Evolutionary conservation across 2,329 filamentous ascomycete genomes (phyloP).

Genomic region (Talaromyces amestolkiae): DNA sequence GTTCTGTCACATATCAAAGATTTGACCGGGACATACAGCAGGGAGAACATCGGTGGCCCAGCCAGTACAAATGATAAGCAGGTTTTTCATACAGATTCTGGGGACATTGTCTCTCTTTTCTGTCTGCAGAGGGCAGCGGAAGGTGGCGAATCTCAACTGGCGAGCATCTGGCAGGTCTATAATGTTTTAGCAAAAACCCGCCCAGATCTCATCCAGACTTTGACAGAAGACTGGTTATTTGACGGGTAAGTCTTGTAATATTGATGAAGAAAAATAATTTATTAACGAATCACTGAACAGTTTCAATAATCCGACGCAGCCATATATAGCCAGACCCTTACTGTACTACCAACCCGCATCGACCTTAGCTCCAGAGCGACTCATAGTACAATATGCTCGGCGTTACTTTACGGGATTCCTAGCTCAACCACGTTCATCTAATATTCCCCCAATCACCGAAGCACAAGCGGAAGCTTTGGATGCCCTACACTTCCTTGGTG

Average conservation of each 20-base stretch:
- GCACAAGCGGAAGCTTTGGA: conserved; percentile 55
- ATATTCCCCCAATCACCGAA: conserved; percentile 51
- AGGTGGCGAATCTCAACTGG: conserved; percentile 54
- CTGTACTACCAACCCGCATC: conserved; percentile 54
- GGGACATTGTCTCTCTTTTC: conserved; percentile 54
- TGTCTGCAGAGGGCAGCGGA: conserved; percentile 46
- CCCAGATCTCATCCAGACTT: conserved; percentile 53
- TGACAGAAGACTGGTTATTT: conserved; percentile 50
- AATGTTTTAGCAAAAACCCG: conserved; percentile 54
- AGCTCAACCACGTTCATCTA: conserved; percentile 40
- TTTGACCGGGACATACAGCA: conserved; percentile 36
- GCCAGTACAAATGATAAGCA: conserved; percentile 45
- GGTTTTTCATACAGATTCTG: conserved; percentile 58
- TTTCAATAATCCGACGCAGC: conserved; percentile 50
- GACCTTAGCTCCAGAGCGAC: conserved; percentile 48
- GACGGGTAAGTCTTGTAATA: conserved; percentile 40
- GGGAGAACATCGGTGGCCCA: conserved; percentile 40
- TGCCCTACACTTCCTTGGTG: conserved; percentile 50
- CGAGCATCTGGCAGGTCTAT: conserved; percentile 55
- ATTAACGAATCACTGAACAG: conserved; percentile 31
- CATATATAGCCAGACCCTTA: conserved; percentile 46
- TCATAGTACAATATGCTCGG: conserved; percentile 61
- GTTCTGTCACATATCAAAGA: conserved; percentile 64
- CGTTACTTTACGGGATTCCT: conserved; percentile 56
- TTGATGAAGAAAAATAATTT: not conserved